Percentiles rank a stretch among this genome's conserved stretches.
Evolutionary conservation across 352 stramenopile species (phyloP).

Genomic region (Phytophthora multivora): DNA sequence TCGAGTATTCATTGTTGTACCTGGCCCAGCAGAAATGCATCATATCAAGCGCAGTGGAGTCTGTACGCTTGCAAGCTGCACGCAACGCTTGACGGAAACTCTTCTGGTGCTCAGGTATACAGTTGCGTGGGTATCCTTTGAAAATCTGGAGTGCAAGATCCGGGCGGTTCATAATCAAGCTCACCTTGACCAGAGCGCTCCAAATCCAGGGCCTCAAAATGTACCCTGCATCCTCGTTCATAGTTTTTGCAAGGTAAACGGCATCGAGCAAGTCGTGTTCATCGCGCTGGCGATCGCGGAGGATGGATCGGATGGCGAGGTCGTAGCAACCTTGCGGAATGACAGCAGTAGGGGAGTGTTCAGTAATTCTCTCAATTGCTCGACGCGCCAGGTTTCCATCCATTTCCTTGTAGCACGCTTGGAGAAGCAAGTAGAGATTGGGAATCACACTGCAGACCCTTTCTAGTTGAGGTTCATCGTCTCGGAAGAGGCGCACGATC

Average conservation of each 20-base stretch:
- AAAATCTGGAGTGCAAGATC: slow-evolving; percentile 50
- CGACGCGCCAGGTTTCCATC: slow-evolving; percentile 34
- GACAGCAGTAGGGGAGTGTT: slow-evolving; percentile 26
- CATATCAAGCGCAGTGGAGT: slow-evolving; percentile 48
- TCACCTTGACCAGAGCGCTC: slow-evolving; percentile 53
- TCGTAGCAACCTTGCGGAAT: slow-evolving; percentile 45
- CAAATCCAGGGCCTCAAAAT: slow-evolving; percentile 46
- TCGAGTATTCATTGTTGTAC: slow-evolving; percentile 22
- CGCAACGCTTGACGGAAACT: slow-evolving; percentile 50
- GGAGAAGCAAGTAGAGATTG: slow-evolving; percentile 37
- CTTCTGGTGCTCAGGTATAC: slow-evolving; percentile 41
- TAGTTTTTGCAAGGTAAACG: slow-evolving; percentile 35
- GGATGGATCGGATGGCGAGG: slow-evolving; percentile 41
- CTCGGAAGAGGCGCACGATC: slow-evolving; percentile 37
- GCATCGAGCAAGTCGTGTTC: slow-evolving; percentile 41
- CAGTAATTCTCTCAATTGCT: slow-evolving; percentile 37
- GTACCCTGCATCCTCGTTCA: slow-evolving; percentile 47
- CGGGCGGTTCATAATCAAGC: slow-evolving; percentile 39
- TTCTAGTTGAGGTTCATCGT: slow-evolving; percentile 27
- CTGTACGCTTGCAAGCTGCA: slow-evolving; percentile 30
- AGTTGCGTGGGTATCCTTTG: slow-evolving; percentile 40
- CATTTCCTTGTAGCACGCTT: slow-evolving; percentile 36
- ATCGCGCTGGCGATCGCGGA: slow-evolving; percentile 28
- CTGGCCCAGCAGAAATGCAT: slow-evolving; percentile 39
- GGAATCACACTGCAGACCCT: slow-evolving; percentile 30